Evolutionary conservation across 2,329 filamentous ascomycete species (phyloP).

Genomic region (Calonectria hawksworthii): DNA sequence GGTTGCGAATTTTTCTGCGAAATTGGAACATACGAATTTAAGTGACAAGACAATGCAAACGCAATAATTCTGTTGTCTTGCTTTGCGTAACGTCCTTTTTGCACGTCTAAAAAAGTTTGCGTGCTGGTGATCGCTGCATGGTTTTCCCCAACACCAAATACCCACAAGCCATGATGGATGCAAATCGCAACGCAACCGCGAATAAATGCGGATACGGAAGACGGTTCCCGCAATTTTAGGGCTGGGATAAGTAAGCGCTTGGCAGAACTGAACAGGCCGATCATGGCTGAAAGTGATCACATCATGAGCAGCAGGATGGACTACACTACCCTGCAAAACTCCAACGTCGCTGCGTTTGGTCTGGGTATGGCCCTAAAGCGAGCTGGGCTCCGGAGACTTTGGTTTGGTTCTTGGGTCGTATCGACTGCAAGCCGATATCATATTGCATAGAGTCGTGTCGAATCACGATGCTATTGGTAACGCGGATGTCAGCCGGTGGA

Average conservation of each 20-base stretch:
- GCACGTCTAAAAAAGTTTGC: not conserved
- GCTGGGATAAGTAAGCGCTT: not conserved
- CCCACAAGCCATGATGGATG: not conserved
- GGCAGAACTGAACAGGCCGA: not conserved
- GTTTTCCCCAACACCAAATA: not conserved
- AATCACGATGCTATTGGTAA: not conserved
- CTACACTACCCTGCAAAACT: not conserved
- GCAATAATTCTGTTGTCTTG: not conserved
- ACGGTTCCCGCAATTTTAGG: not conserved
- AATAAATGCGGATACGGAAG: not conserved
- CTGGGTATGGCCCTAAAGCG: not conserved
- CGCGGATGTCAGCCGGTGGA: not conserved
- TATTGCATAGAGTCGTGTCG: not conserved
- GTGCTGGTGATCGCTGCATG: not conserved
- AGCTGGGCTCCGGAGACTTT: not conserved
- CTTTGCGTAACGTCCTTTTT: not conserved
- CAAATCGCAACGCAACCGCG: not conserved
- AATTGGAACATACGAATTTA: not conserved
- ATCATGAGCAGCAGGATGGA: no score
- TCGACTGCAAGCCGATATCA: not conserved
- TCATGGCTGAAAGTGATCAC: not conserved
- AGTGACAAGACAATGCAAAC: not conserved
- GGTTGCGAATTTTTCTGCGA: not conserved
- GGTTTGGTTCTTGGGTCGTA: not conserved
- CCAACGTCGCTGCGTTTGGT: not conserved